These are phyloP conservation scores for Nymphaea thermarum DNA, from an alignment of 164 flowering plant genomes.

Conservation along the genomic window DNA sequence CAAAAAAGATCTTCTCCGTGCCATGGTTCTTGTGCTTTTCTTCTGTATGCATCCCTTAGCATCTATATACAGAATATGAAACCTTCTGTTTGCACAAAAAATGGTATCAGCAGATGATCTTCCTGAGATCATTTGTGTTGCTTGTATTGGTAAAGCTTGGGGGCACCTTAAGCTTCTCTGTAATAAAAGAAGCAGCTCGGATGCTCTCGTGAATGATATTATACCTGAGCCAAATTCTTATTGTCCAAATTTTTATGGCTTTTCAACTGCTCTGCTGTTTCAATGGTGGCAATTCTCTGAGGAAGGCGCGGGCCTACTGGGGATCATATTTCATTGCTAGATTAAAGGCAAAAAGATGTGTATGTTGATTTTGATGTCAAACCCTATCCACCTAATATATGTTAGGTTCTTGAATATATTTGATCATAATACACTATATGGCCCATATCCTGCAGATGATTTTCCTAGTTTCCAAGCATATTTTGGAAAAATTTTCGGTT, in stretches of 20 bases:
- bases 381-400: no score
- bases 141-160: no score
- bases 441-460: neutral
- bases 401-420: no score
- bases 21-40: neutral
- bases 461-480: neutral
- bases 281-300: neutral
- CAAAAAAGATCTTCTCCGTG: neutral
- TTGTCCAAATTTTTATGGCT: no score
- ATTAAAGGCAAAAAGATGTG: no score
- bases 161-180: no score
- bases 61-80: neutral
- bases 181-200: no score
- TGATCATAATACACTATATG: neutral
- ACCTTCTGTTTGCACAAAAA: neutral
- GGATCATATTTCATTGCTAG: neutral
- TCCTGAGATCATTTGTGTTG: no score
- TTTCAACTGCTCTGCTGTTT: neutral
- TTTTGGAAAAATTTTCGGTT: neutral
- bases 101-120: neutral
- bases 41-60: neutral
- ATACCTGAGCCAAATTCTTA: no score
- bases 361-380: no score
- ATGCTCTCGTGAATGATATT: no score
- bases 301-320: neutral